phyloP scores from a whole-genome alignment of 768 basidiomycete species.

The Rhodotorula sphaerocarpa region DNA sequence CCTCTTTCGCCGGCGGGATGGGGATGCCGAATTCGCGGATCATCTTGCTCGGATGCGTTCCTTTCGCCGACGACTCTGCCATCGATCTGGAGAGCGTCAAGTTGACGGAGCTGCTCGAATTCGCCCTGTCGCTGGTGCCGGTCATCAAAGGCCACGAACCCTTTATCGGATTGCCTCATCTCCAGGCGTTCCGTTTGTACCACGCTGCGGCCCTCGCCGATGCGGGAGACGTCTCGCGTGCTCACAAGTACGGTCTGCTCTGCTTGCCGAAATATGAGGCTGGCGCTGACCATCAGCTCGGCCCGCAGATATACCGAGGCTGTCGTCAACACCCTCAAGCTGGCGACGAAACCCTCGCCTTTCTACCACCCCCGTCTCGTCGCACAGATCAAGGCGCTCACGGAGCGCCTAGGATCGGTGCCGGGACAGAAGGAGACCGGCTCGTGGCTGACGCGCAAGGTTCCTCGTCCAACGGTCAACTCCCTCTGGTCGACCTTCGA shows the following conservation, averaged over 20 bases:
- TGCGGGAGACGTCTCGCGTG: slow-evolving; percentile 64
- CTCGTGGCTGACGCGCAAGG: slow-evolving; percentile 79
- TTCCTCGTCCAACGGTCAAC: slow-evolving; percentile 84
- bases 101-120: slow-evolving; percentile 84
- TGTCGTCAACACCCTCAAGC: slow-evolving; percentile 53
- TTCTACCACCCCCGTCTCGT: slow-evolving; percentile 60
- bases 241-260: slow-evolving; percentile 56
- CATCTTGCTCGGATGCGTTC: slow-evolving; percentile 57
- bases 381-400: slow-evolving; percentile 67
- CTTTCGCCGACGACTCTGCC: slow-evolving; percentile 49
- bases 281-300: neutral
- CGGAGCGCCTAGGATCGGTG: slow-evolving; percentile 56
- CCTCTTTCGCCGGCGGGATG: slow-evolving; percentile 63
- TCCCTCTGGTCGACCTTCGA: slow-evolving; percentile 86
- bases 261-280: slow-evolving; percentile 1
- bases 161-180: slow-evolving; percentile 69
- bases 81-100: slow-evolving; percentile 64
- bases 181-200: slow-evolving; percentile 79
- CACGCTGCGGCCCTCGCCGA: slow-evolving; percentile 71
- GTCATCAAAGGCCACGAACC: slow-evolving; percentile 73
- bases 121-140: slow-evolving; percentile 57
- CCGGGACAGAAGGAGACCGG: slow-evolving; percentile 57
- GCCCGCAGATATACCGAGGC: slow-evolving; percentile 85
- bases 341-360: slow-evolving; percentile 50
- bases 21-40: slow-evolving; percentile 61